These are phyloP conservation scores for Pythium aristosporum DNA, from an alignment of 352 stramenopile genomes.

Conservation along the genomic window DNA sequence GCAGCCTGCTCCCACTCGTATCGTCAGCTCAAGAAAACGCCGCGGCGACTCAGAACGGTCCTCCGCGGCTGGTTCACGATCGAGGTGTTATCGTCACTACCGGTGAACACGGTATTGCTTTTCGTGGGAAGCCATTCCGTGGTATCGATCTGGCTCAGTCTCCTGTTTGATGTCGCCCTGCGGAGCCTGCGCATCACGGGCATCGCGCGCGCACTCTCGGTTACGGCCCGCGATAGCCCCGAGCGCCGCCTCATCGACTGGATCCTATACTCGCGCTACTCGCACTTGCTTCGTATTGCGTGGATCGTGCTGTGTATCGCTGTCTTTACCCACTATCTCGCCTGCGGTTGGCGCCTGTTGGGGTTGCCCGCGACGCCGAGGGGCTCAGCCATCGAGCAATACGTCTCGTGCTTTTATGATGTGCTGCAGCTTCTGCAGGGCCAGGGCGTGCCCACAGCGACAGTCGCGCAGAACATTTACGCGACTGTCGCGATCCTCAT, in stretches of 20 bases:
- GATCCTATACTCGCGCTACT: slow-evolving; percentile 55
- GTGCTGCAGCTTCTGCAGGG: slow-evolving; percentile 52
- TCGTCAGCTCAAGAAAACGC: slow-evolving; percentile 31
- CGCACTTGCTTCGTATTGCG: slow-evolving; percentile 40
- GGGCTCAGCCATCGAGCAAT: background rate
- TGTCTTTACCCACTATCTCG: slow-evolving; percentile 49
- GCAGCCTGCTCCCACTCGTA: slow-evolving; percentile 38
- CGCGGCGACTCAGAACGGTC: slow-evolving; percentile 23
- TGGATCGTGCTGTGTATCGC: slow-evolving; percentile 43
- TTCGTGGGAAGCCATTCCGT: background rate
- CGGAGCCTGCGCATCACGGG: slow-evolving; percentile 28
- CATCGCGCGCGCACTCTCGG: slow-evolving; percentile 34
- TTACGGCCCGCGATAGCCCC: slow-evolving; percentile 15
- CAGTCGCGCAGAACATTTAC: slow-evolving; percentile 42
- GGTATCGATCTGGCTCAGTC: background rate
- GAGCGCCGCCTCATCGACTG: slow-evolving; percentile 31
- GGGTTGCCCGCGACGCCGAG: background rate
- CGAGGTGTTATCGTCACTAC: slow-evolving; percentile 18
- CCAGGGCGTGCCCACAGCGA: slow-evolving; percentile 37
- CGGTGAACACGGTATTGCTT: slow-evolving; percentile 11
- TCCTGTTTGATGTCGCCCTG: slow-evolving; percentile 2
- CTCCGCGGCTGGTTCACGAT: slow-evolving; percentile 31
- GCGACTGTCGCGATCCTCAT: slow-evolving; percentile 43
- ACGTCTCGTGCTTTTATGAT: slow-evolving; percentile 43
- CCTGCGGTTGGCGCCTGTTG: slow-evolving; percentile 38